Conservation (phyloP, 2,329 filamentous ascomycete species). For the Phyllosticta ampelicida region DNA sequence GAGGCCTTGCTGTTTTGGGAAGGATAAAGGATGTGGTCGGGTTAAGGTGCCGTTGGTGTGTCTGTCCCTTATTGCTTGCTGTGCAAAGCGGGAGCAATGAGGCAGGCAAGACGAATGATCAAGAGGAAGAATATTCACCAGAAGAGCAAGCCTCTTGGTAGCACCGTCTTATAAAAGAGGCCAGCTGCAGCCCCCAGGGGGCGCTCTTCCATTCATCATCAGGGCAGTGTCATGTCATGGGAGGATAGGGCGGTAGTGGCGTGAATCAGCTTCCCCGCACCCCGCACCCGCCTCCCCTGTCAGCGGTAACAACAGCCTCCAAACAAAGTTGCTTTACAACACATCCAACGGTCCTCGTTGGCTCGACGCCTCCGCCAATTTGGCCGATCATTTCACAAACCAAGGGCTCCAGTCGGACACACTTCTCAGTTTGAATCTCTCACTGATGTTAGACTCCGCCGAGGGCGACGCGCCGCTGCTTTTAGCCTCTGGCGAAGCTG, state of each 20-base stretch:
- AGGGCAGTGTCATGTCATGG: neutral
- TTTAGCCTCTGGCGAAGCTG: neutral
- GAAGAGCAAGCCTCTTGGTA: neutral
- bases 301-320: neutral
- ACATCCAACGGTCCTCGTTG: neutral
- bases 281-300: neutral
- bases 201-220: neutral
- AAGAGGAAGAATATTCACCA: neutral
- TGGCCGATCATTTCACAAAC: neutral
- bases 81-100: neutral
- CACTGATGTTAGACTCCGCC: neutral
- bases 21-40: slow-evolving; percentile 1
- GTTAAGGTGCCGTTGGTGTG: neutral
- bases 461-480: neutral
- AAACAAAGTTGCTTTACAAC: neutral
- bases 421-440: neutral
- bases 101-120: neutral
- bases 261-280: neutral
- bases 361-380: neutral
- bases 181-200: neutral
- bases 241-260: neutral
- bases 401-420: neutral
- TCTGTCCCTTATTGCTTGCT: neutral
- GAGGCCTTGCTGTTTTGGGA: neutral
- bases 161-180: neutral